Base-by-base conservation (phyloP, 1,139 yeast genomes). In the Arxiozyma slooffiae region DNA sequence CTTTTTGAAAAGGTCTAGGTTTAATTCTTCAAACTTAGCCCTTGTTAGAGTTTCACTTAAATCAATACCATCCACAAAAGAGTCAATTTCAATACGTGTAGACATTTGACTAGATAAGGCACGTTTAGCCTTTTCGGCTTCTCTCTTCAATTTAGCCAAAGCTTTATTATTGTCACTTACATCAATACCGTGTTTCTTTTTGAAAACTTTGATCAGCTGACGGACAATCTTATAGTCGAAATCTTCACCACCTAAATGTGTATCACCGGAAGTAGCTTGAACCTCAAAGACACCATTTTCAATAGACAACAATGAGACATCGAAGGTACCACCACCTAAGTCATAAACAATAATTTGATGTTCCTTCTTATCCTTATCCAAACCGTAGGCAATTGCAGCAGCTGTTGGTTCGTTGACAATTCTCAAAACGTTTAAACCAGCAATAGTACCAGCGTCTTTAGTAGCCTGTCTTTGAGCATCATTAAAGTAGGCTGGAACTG, bases 191-290 rank as follows among this genome's bases (percentile, higher is more conserved):
- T 87, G 83, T 77, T 88, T 89, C 82, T 87, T 86, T 79, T 88
- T 85, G 78, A 86, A 88, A 57, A 82, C 75, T 72, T 83, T 84
- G 63, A 84, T 76, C 70, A 89, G 85, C 76, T 88, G 88, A 74
- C 84, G 82, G 61, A 89, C 90, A 59, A 89, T 76, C 71, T 88
- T 84, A 78, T 81, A 81, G 74, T 89, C 97, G 67, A 89, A 89
- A 77, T 89, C 97, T 77, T 88, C 96, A 79, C 97, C 97, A 78
- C 95, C 95, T 70, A 86, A 80, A 72, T 87, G 95, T 65, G 96
- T 86, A 72, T 86, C 95, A 81, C 96, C 96, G 61, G 95, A 90
- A 60, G 96, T 87, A 60, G 95, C 88, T 77, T 85, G 80, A 61
- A 89, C 97, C 73, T 90, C 95, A 75, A 89, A 89, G 60, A 88